Percentiles rank a stretch among this genome's conserved stretches.
These are phyloP conservation scores for Xylariaceae sp. DNA, from an alignment of 2,329 filamentous ascomycete genomes.

Conservation along the genomic window DNA sequence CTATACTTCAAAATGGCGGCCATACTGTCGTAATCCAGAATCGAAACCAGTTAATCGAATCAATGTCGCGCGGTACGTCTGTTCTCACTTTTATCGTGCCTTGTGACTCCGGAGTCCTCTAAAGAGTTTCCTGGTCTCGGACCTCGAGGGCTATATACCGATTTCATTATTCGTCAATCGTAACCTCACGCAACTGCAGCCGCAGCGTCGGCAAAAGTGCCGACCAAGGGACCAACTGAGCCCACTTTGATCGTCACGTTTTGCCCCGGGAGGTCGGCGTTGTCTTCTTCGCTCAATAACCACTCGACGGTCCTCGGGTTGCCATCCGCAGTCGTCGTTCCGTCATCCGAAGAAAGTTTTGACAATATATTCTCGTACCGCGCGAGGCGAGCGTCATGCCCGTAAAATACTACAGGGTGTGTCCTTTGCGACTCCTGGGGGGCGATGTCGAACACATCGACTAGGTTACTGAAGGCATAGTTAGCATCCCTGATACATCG, in stretches of 20 bases:
- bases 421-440: slow-evolving; percentile 41
- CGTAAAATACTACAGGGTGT: slow-evolving; percentile 35
- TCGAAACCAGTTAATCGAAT: background rate
- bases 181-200: slow-evolving; percentile 43
- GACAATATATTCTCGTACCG: slow-evolving; percentile 59
- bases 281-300: slow-evolving; percentile 47
- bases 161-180: slow-evolving; percentile 11
- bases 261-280: slow-evolving; percentile 41
- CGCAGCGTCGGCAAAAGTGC: slow-evolving; percentile 56
- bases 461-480: slow-evolving; percentile 52
- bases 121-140: background rate
- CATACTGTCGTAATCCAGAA: background rate
- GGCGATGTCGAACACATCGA: slow-evolving; percentile 62
- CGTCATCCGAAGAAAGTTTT: slow-evolving; percentile 48
- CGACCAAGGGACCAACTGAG: slow-evolving; percentile 45
- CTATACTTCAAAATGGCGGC: background rate
- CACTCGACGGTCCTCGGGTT: slow-evolving; percentile 46
- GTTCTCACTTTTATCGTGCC: background rate
- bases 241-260: slow-evolving; percentile 36
- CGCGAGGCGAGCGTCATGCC: slow-evolving; percentile 51
- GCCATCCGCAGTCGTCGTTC: slow-evolving; percentile 35
- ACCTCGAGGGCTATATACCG: background rate
- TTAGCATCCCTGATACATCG: slow-evolving; percentile 7
- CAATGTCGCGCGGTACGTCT: background rate
- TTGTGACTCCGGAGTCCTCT: background rate